These are phyloP conservation scores for Panaeolus papilionaceus DNA, from an alignment of 768 basidiomycete species.

Conservation along the genomic window DNA sequence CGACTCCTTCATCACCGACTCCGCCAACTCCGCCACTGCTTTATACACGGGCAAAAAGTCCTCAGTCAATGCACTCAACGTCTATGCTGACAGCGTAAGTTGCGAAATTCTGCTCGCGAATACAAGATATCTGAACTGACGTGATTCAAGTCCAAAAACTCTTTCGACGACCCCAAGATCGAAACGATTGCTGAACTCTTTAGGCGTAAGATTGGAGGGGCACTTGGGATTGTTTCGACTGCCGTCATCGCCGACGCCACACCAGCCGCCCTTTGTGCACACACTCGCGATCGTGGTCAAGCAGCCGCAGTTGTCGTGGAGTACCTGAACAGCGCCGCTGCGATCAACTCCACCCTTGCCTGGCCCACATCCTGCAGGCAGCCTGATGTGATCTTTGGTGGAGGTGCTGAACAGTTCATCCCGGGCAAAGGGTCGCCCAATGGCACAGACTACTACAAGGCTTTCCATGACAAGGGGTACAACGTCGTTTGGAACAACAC, in stretches of 20 bases:
- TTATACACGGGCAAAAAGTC: constrained; percentile 53
- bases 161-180: constrained; percentile 50
- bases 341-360: constrained; percentile 38
- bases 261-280: constrained; percentile 48
- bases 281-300: constrained; percentile 46
- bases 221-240: constrained; percentile 53
- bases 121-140: not conserved
- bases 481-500: constrained; percentile 46
- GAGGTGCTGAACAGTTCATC: constrained; percentile 51
- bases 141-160: constrained; percentile 39
- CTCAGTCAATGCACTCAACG: constrained; percentile 46
- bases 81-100: constrained; percentile 49
- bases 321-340: constrained; percentile 40
- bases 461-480: constrained; percentile 45
- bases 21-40: constrained; percentile 53
- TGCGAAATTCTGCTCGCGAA: not conserved
- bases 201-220: constrained; percentile 44
- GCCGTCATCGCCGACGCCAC: constrained; percentile 52
- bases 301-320: constrained; percentile 42
- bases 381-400: constrained; percentile 52
- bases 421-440: constrained; percentile 43
- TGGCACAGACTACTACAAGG: constrained; percentile 48
- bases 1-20: constrained; percentile 55
- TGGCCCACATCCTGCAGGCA: constrained; percentile 50
- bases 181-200: constrained; percentile 53